A percentile compares a stretch with the other conserved stretches of the same genome.
Evolutionary conservation across 2,329 filamentous ascomycete genomes (phyloP).

Genomic region (Thielaviopsis populi): DNA sequence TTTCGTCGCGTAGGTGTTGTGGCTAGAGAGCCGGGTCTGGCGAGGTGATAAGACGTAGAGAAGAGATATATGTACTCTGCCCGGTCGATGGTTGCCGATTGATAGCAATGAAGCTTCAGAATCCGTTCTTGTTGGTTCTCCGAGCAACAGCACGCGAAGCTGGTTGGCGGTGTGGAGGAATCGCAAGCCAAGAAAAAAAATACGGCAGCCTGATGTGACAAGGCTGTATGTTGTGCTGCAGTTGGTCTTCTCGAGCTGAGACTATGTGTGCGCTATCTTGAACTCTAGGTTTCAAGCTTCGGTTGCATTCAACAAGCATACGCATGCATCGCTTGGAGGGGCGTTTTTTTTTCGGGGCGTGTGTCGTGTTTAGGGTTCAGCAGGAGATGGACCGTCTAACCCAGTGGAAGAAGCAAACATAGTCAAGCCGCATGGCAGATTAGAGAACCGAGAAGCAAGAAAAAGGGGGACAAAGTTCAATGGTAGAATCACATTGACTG

Average conservation of each 20-base stretch:
- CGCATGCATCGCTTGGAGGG: neutral
- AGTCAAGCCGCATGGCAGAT: neutral
- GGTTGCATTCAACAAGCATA: neutral
- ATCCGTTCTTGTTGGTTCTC: neutral
- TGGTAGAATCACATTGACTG: neutral
- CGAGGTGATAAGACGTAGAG: neutral
- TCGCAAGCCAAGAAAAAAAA: neutral
- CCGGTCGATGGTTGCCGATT: neutral
- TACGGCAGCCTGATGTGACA: neutral
- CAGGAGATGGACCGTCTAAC: neutral
- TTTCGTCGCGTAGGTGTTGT: neutral
- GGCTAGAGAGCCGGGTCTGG: neutral
- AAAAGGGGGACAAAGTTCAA: neutral
- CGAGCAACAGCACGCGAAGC: neutral
- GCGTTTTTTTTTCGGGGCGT: neutral
- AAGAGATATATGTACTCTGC: neutral
- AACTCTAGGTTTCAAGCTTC: neutral
- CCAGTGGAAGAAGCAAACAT: neutral
- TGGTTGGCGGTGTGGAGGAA: neutral
- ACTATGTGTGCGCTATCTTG: neutral
- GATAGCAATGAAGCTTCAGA: neutral
- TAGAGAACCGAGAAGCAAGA: neutral
- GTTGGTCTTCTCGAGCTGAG: neutral
- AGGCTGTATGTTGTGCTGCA: neutral
- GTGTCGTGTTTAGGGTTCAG: neutral